These are phyloP conservation scores for Sextonia rubra DNA, from an alignment of 164 flowering plant genomes.

Conservation along the genomic window DNA sequence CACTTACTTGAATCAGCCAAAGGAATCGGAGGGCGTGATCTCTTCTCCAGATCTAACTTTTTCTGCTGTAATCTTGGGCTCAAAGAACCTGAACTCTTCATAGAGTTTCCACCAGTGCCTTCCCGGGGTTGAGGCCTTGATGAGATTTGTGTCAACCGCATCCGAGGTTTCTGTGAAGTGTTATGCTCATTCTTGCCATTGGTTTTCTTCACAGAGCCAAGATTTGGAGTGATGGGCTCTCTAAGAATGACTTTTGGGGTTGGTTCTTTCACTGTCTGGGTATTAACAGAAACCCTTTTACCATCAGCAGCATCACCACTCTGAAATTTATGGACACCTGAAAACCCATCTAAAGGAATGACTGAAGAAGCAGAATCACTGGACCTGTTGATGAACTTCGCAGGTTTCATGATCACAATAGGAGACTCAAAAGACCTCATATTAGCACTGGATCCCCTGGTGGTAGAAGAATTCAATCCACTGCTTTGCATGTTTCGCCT, in stretches of 20 bases:
- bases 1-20: conserved; percentile 57
- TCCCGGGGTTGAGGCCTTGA: conserved; percentile 42
- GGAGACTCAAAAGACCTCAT: conserved; percentile 32
- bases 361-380: conserved; percentile 18
- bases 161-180: conserved; percentile 6
- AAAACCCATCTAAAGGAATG: conserved; percentile 15
- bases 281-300: not conserved
- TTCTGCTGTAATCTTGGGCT: conserved; percentile 73
- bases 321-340: conserved; percentile 20
- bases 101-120: conserved; percentile 28
- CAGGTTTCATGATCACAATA: conserved; percentile 37
- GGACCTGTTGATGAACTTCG: conserved; percentile 24
- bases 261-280: conserved; percentile 16
- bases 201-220: conserved; percentile 31
- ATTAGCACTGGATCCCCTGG: conserved; percentile 32
- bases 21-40: conserved; percentile 53
- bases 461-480: not conserved
- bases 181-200: conserved; percentile 21
- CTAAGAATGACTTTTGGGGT: conserved; percentile 29
- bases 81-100: conserved; percentile 55
- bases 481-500: conserved; percentile 7
- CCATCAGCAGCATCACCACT: not conserved
- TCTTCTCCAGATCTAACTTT: conserved; percentile 61
- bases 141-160: conserved; percentile 27
- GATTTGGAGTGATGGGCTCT: conserved; percentile 23